phyloP scores from a whole-genome alignment of 1,139 yeast genomes.

The Casaregolazyma suthepensis region DNA sequence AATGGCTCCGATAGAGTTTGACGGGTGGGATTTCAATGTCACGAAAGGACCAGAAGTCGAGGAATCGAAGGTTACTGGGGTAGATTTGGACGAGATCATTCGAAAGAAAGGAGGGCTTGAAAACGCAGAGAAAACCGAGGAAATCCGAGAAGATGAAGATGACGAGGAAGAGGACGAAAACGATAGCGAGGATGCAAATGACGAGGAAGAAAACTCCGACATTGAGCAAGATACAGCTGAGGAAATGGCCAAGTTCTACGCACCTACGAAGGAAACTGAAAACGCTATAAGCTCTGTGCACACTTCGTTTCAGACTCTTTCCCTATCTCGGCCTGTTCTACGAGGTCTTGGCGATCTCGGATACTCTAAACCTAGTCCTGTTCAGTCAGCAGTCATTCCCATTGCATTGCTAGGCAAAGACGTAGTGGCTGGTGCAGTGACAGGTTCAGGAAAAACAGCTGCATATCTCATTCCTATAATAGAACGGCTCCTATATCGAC shows the following conservation, averaged over 20 bases:
- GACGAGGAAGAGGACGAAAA: slow-evolving; percentile 38
- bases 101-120: slow-evolving; percentile 49
- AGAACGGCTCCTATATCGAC: slow-evolving; percentile 85
- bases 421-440: slow-evolving; percentile 98
- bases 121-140: slow-evolving; percentile 35
- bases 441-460: slow-evolving; percentile 99
- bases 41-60: slow-evolving; percentile 31
- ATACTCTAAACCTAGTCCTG: slow-evolving; percentile 82
- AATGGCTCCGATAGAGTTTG: slow-evolving; percentile 47
- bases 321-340: slow-evolving; percentile 82
- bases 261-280: slow-evolving; percentile 31
- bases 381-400: slow-evolving; percentile 91
- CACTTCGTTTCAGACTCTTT: slow-evolving; percentile 65
- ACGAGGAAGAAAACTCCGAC: slow-evolving; percentile 23
- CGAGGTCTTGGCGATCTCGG: slow-evolving; percentile 78
- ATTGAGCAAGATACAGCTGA: slow-evolving; percentile 29
- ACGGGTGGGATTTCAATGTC: slow-evolving; percentile 79
- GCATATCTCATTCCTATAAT: slow-evolving; percentile 95
- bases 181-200: slow-evolving; percentile 39
- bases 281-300: slow-evolving; percentile 41
- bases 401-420: slow-evolving; percentile 89
- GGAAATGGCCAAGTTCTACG: slow-evolving; percentile 30
- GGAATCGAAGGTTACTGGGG: slow-evolving; percentile 40
- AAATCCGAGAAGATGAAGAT: slow-evolving; percentile 27
- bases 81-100: slow-evolving; percentile 82